These are phyloP conservation scores for Trichophyton equinum DNA, from an alignment of 2,329 filamentous ascomycete genomes.

Conservation along the genomic window DNA sequence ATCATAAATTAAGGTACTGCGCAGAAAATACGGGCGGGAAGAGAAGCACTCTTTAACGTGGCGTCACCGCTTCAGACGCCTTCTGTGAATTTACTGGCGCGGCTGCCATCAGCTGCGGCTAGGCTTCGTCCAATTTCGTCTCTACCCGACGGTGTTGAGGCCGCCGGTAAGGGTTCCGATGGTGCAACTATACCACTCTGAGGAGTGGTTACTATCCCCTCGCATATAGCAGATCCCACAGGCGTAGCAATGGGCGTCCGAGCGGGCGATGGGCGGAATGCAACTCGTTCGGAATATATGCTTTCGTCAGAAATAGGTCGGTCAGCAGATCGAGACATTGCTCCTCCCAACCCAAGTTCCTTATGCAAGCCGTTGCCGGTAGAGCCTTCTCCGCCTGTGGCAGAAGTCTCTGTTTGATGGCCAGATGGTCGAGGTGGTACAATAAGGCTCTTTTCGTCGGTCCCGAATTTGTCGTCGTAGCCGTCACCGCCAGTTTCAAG, in stretches of 20 bases:
- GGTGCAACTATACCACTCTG: constrained; percentile 12
- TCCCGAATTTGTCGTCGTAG: constrained; percentile 26
- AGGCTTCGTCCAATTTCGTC: constrained; percentile 34
- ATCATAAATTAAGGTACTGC: neutral
- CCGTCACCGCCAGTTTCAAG: constrained; percentile 36
- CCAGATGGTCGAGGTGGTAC: constrained; percentile 17
- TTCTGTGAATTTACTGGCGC: constrained; percentile 34
- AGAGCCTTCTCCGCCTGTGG: neutral
- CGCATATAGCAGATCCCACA: constrained; percentile 18
- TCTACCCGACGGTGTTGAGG: constrained; percentile 20
- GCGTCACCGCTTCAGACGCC: constrained; percentile 13
- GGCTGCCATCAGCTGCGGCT: constrained; percentile 33
- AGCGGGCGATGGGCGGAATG: constrained; percentile 33
- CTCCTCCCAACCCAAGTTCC: constrained; percentile 7
- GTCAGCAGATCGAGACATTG: constrained; percentile 5
- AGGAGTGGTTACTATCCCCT: constrained; percentile 13
- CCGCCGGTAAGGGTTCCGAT: constrained; percentile 18
- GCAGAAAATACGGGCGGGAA: neutral
- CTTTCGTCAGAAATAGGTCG: constrained; percentile 13
- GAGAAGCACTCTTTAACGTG: constrained; percentile 6
- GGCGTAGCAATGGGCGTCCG: constrained; percentile 31
- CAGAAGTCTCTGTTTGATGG: constrained; percentile 16
- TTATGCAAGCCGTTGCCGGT: constrained; percentile 6
- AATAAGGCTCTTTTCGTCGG: constrained; percentile 19
- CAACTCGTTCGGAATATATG: constrained; percentile 19